Evolutionary conservation across 805 yeast species (phyloP).

Genomic region (Saccharomycopsis guyanensis): DNA sequence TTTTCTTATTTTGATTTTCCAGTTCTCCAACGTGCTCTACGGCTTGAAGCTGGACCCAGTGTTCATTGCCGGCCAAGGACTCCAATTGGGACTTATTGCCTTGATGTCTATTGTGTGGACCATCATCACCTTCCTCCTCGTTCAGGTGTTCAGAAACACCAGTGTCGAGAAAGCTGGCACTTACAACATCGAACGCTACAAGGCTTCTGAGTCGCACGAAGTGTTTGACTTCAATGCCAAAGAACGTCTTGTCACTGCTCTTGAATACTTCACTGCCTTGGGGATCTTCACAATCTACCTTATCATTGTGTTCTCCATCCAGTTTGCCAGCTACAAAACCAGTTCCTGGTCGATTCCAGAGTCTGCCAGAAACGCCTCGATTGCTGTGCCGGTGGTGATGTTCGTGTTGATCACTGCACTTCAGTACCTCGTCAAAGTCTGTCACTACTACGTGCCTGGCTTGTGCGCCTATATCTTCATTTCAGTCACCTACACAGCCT

Average conservation of each 20-base stretch:
- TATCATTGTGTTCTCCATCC: conserved; percentile 8
- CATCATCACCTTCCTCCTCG: background rate
- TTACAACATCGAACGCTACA: conserved; percentile 6
- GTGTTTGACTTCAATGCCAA: conserved; percentile 6
- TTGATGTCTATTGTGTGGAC: conserved; percentile 5
- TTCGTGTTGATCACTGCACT: conserved; percentile 1
- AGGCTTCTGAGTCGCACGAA: conserved; percentile 1
- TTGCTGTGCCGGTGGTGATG: conserved; percentile 6
- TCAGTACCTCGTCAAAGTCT: background rate
- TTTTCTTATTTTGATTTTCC: conserved; percentile 3
- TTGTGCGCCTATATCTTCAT: conserved; percentile 1
- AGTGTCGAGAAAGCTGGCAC: conserved; percentile 5
- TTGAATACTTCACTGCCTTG: conserved; percentile 6
- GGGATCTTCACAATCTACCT: conserved; percentile 2
- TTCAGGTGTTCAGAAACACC: conserved; percentile 12
- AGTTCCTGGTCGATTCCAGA: background rate
- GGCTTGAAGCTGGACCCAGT: background rate
- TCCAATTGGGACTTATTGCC: conserved; percentile 1
- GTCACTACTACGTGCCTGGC: conserved; percentile 2
- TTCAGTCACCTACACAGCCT: background rate
- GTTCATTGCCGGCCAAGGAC: conserved; percentile 1
- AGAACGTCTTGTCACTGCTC: background rate
- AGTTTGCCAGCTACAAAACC: conserved; percentile 7
- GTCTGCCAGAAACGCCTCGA: background rate
- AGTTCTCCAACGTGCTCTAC: conserved; percentile 4